These are phyloP conservation scores for Bolboschoenoplectus hybrid DNA, from an alignment of 202 grass and related monocot species.

Conservation along the genomic window DNA sequence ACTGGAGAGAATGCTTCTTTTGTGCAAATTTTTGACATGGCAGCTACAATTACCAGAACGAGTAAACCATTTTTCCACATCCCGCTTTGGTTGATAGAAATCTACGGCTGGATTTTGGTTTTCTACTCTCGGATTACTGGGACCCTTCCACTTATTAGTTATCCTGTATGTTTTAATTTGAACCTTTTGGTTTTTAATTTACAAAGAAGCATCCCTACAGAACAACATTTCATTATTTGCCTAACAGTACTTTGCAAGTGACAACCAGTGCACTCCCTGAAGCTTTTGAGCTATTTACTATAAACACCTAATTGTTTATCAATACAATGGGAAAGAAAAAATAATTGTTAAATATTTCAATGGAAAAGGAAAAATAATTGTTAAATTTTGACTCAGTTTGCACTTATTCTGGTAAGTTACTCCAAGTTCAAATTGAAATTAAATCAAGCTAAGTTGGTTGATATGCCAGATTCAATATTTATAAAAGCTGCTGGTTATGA, in stretches of 20 bases:
- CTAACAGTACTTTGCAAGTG: neutral
- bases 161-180: slow-evolving; percentile 56
- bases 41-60: slow-evolving; percentile 69
- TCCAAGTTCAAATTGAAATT: neutral
- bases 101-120: slow-evolving; percentile 92
- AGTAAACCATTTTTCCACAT: slow-evolving; percentile 66
- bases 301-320: neutral
- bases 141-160: slow-evolving; percentile 89
- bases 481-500: neutral
- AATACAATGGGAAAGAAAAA: neutral
- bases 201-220: neutral
- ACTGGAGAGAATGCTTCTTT: slow-evolving; percentile 81
- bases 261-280: neutral
- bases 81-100: slow-evolving; percentile 70
- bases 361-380: neutral
- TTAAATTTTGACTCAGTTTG: neutral
- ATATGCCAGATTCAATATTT: slow-evolving; percentile 1
- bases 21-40: slow-evolving; percentile 66
- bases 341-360: neutral
- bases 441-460: slow-evolving; percentile 6
- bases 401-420: neutral
- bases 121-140: slow-evolving; percentile 75
- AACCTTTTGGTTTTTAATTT: slow-evolving; percentile 4
- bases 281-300: slow-evolving; percentile 1
- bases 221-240: slow-evolving; percentile 6